A percentile compares a stretch with the other conserved stretches of the same genome.
Conservation (phyloP, 1,284 basidiomycete species). For the Amylostereum areolatum region DNA sequence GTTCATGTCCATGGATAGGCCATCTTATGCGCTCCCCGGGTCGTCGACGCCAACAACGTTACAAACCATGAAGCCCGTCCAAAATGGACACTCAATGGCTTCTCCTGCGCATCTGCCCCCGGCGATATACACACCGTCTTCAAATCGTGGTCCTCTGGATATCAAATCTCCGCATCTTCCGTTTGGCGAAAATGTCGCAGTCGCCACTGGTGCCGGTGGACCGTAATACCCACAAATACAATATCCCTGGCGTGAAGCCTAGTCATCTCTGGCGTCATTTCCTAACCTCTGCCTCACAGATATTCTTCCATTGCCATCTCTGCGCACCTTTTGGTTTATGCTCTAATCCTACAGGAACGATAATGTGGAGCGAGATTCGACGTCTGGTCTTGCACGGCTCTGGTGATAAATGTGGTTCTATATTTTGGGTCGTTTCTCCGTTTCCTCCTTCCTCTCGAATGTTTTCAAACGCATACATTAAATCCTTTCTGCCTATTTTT, state of each 20-base stretch:
- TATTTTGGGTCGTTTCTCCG: too few species aligned
- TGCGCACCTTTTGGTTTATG: conserved; percentile 1
- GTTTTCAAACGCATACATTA: too few species aligned
- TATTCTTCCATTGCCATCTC: too few species aligned
- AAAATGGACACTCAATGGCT: conserved; percentile 6
- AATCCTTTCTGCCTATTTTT: too few species aligned
- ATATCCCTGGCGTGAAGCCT: too few species aligned
- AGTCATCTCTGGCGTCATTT: too few species aligned
- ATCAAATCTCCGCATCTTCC: conserved; percentile 60
- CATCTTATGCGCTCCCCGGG: conserved; percentile 9
- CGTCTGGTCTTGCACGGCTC: too few species aligned
- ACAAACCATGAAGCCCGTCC: conserved; percentile 3
- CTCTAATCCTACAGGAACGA: conserved; percentile 2
- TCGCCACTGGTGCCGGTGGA: conserved; percentile 44
- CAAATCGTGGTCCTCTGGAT: conserved; percentile 33
- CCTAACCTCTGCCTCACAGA: too few species aligned
- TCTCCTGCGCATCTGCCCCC: conserved; percentile 3
- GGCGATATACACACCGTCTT: conserved; percentile 8
- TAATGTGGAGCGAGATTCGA: neutral
- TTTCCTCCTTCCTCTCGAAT: too few species aligned
- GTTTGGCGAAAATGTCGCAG: conserved; percentile 56
- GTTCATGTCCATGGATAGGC: conserved; percentile 14
- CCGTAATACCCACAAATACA: conserved; percentile 31
- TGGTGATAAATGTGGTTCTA: too few species aligned
- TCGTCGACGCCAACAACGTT: conserved; percentile 1